Evolutionary conservation across 2,329 filamentous ascomycete genomes (phyloP), one percentile per base, ranked within the genome.

Genomic region (Pyrenochaeta sp.): DNA sequence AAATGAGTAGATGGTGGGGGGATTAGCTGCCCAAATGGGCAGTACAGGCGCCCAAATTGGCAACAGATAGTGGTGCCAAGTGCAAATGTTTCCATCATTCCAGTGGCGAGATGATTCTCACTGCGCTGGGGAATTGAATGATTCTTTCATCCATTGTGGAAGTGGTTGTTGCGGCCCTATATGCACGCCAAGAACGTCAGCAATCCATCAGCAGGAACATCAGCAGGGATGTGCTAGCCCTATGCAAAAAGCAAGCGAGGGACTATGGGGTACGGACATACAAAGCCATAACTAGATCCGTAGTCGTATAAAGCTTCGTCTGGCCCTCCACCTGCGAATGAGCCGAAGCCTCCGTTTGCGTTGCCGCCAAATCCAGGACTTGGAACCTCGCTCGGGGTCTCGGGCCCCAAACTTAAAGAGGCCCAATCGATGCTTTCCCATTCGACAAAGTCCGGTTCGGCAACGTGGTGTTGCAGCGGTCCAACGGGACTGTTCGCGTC

Each of bases 371-470:
- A 6, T 10, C 24, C 30, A 26, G 24, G 31, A 19, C 11, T 20
- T 30, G 9, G 11, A 18, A 14, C 26, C 7, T 47, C 47, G 18
- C 28, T 35, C 2, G 29, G 21, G 4, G 41, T 28, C 23, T 51
- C 38, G 8, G 19, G 26, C n/a, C 41, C 41, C 18, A 38, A 26
- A 41, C 39, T 59, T 14, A 60, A 51, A 1, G 53, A 46, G n/a
- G 53, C 48, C 65, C 65, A 69, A 23, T 67, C 58, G 24, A 63
- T 59, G 26, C 55, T 64, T 21, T 64, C 61, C 67, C 67, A 71
- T 29, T 62, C 59, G 3, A 44, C 51, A 13, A 66, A 58, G 19
- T 69, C 61, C 0, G 51, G 52, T 26, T 62, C 60, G 1, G 60
- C 58, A 7, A 69, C 60, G 10, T 59, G 55, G 15, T 53, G 52